Base-by-base conservation (phyloP, 129 eudicot genomes). In the Logfia minima region DNA sequence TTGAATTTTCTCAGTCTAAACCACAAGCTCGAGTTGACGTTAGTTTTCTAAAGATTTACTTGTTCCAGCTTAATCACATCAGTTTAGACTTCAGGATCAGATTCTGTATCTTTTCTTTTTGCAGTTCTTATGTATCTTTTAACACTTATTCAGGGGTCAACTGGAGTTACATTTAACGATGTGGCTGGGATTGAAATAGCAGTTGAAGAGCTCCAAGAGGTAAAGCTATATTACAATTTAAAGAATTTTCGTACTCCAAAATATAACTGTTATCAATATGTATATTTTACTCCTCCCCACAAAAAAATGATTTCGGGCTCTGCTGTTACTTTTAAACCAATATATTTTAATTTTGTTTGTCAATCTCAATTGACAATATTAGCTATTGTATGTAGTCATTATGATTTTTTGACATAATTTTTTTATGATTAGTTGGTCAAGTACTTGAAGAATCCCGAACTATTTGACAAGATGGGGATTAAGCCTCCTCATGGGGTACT, bases 141-240 rank as follows among this genome's bases (percentile, higher is more conserved):
- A 75, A 73, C 35, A 19, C 28, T 61, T 19, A 35, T 76, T 11
- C 68, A 93, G 98, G 97, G 98, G 48, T 93, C 97, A 70, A 93
- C 98, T 75, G 98, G 98, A 62, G 97, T 93, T 81, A 87, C 84
- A 67, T 93, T 93, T 77, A 85, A 39, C 11, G 98, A 93, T 66
- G 98, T 93, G 82, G 98, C 98, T 6, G 98, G 98, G 68, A 88
- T 93, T 80, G 98, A 90, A 81, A 90, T 86, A 70, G 98, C 98
- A 17, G 98, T 93, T 6, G 97, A 90, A 84, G 98, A 93, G 87
- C 97, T 93, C 73, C 97, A 93, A 86, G 98, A 93, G 97, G 98
- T 90, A 66, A 28, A 6, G 4, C 24, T 73, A 24, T 24, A 21
- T 45, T 52, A 48, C 61, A 43, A 51, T 29, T 26, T 8, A 31